These are phyloP conservation scores for Eucalyptus virginea DNA, from an alignment of 345 rosid genomes.

Conservation along the genomic window DNA sequence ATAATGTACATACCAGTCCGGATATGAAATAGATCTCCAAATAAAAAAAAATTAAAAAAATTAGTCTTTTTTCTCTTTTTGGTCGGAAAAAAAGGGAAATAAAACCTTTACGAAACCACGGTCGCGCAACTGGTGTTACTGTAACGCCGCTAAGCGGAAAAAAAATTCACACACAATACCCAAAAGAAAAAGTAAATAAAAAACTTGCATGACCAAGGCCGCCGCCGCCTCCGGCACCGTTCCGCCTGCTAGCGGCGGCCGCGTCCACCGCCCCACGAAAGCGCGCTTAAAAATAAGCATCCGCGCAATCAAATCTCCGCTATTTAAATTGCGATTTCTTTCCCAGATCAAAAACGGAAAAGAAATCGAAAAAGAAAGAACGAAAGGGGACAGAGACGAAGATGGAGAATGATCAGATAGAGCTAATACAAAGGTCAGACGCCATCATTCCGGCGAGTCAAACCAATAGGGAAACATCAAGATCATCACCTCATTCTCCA, in stretches of 20 bases:
- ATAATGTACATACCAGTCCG: not conserved
- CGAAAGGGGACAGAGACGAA: not conserved
- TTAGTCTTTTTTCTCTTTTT: not conserved
- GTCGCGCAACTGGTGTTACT: not conserved
- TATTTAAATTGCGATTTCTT: not conserved
- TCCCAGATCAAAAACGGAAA: not conserved
- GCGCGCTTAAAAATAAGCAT: not conserved
- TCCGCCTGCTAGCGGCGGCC: not conserved
- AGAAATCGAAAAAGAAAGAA: not conserved
- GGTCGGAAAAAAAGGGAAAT: not conserved
- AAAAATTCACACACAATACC: not conserved
- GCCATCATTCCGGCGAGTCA: slow-evolving; percentile 45
- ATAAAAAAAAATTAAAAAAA: not conserved
- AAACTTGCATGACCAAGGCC: not conserved
- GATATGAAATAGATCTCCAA: not conserved
- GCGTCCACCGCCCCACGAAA: not conserved
- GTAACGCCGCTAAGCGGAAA: not conserved
- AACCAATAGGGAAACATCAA: slow-evolving; percentile 34
- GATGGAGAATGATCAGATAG: slow-evolving; percentile 10
- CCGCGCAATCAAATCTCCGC: not conserved
- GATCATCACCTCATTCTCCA: slow-evolving; percentile 24
- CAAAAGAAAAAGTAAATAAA: not conserved
- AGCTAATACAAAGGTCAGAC: slow-evolving; percentile 2
- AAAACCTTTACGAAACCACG: not conserved
- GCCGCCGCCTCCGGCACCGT: not conserved